phyloP scores from a whole-genome alignment of 805 yeast genomes.

The Cyberlindnera xylosilytica region DNA sequence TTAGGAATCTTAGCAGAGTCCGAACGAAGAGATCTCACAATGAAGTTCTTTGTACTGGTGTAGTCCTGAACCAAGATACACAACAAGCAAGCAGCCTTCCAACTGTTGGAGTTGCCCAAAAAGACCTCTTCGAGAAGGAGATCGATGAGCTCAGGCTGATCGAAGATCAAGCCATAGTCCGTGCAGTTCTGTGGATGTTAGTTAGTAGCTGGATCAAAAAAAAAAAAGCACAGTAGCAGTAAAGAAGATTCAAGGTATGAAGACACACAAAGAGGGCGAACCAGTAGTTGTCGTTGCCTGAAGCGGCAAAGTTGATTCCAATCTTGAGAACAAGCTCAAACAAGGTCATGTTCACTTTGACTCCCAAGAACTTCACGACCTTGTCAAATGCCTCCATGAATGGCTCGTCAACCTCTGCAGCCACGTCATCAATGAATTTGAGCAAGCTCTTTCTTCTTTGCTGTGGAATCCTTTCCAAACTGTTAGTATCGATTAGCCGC shows the following conservation, averaged over 20 bases:
- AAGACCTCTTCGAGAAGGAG: slow-evolving; percentile 13
- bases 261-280: slow-evolving; percentile 15
- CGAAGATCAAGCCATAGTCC: slow-evolving; percentile 23
- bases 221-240: neutral
- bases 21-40: neutral
- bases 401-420: slow-evolving; percentile 7
- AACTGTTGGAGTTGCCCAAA: slow-evolving; percentile 16
- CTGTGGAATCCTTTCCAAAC: slow-evolving; percentile 4
- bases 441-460: slow-evolving; percentile 9
- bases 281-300: slow-evolving; percentile 24
- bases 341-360: slow-evolving; percentile 13
- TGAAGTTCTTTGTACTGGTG: slow-evolving; percentile 1
- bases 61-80: slow-evolving; percentile 27
- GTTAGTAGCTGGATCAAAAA: neutral
- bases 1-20: neutral
- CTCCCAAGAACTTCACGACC: slow-evolving; percentile 12
- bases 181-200: slow-evolving; percentile 10
- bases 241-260: neutral
- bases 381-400: slow-evolving; percentile 14
- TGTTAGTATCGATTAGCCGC: slow-evolving; percentile 14
- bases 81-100: slow-evolving; percentile 28
- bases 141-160: slow-evolving; percentile 12
- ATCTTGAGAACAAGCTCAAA: slow-evolving; percentile 24
- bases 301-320: slow-evolving; percentile 20
- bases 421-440: slow-evolving; percentile 10